Base-by-base conservation (phyloP, 1,284 basidiomycete genomes). In the Stereum hirsutum region DNA sequence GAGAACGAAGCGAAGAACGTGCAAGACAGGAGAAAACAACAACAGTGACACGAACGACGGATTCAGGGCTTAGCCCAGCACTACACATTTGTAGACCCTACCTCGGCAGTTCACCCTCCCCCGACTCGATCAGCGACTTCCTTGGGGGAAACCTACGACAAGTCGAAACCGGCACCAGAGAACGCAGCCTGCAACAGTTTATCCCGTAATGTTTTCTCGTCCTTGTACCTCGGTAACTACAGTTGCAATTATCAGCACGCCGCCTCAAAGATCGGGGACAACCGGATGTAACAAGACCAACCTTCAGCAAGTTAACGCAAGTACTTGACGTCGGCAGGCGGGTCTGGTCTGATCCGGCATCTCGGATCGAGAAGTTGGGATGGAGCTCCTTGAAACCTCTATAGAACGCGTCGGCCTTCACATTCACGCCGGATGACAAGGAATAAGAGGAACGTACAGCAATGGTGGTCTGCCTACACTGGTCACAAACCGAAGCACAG, bases 151-250 rank as follows among this genome's bases (percentile, higher is more conserved):
- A n/a, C 11, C 59, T 61, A 92, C 5, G 88, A 93, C 46, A 94
- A 67, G 63, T 96, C 89, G 51, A 96, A 96, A 0, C 91, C 92
- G 5, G 89, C 89, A 25, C 81, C 82, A 0, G 87, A 77, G 38
- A 74, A 83, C 55, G 95, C 89, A 3, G 92, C 87, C 55, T 91
- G 84, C 10, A 93, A 55, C n/a, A 95, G 66, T 59, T 94, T 95
- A 37, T 74, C 64, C n/a, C 74, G 65, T 23, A 96, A 64, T 3
- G 73, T 66, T 12, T 58, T 57, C 55, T 87, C 82, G 53, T 66
- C 79, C 47, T 64, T 61, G 53, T 89, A 90, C 23, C 72, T 64
- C 12, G 87, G 85, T 15, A 89, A 69, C 81, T 89, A 56, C 30
- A 52, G 27, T 6, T 39, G 26, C 30, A 52, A 36, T 20, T 41